These are phyloP conservation scores for Leptographium lundbergii DNA, from an alignment of 2,329 filamentous ascomycete species.

Conservation along the genomic window DNA sequence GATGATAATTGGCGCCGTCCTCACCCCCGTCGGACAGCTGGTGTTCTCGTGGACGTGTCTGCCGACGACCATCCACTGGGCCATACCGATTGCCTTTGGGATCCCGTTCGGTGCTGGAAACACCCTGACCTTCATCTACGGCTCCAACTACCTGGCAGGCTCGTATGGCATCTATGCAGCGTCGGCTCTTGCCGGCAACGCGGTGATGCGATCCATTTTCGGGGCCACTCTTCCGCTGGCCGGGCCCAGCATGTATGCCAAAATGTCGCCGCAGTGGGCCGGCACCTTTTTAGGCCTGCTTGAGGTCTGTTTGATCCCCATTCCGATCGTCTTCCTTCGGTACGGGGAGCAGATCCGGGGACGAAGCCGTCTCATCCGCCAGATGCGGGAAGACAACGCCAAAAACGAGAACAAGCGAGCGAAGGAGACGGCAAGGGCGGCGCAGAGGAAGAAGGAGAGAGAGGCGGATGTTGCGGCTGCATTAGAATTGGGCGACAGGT, in stretches of 20 bases:
- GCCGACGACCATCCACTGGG: conserved; percentile 66
- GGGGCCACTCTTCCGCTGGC: conserved; percentile 62
- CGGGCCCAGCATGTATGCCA: conserved; percentile 55
- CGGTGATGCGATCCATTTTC: conserved; percentile 53
- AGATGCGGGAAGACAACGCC: conserved; percentile 27
- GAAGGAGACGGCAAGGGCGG: conserved; percentile 10
- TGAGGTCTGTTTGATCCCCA: conserved; percentile 58
- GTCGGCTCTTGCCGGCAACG: conserved; percentile 63
- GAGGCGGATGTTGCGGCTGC: background rate
- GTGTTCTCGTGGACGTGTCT: conserved; percentile 83
- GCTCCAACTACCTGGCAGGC: conserved; percentile 60
- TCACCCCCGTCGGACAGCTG: conserved; percentile 67
- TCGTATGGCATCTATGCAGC: conserved; percentile 69
- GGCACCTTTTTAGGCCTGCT: conserved; percentile 58
- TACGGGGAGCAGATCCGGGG: conserved; percentile 36
- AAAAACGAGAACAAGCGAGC: conserved; percentile 18
- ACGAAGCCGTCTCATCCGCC: conserved; percentile 29
- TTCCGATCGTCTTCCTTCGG: conserved; percentile 60
- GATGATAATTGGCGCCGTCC: conserved; percentile 63
- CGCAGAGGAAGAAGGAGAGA: background rate
- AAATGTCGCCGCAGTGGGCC: conserved; percentile 59
- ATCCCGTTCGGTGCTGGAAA: conserved; percentile 68
- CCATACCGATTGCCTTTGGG: conserved; percentile 60
- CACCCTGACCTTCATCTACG: conserved; percentile 65
- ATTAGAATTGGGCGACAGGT: background rate